Conservation (phyloP, 2,329 filamentous ascomycete genomes). For the Trichoderma sp. region DNA sequence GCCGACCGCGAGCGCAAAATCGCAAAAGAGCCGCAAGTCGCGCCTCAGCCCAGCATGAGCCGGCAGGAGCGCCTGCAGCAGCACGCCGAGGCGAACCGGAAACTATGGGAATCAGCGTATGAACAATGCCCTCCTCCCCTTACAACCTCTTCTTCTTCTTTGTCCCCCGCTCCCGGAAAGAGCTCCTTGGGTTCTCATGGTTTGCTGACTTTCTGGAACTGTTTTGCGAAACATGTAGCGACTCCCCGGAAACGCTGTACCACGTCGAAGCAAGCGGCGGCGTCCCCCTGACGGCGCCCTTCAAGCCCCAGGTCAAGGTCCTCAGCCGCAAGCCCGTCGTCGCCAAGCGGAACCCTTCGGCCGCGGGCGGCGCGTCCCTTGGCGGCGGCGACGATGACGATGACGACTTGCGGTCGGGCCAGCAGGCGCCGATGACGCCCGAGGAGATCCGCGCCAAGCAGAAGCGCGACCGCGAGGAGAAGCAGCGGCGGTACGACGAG, state of each 20-base stretch:
- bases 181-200: too few species aligned
- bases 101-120: constrained; percentile 88
- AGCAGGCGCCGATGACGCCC: constrained; percentile 65
- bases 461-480: constrained; percentile 80
- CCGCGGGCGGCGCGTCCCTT: constrained; percentile 50
- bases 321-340: constrained; percentile 79
- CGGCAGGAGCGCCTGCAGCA: constrained; percentile 77
- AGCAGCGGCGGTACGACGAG: constrained; percentile 87
- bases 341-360: constrained; percentile 56
- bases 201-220: constrained; percentile 7
- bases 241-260: constrained; percentile 71
- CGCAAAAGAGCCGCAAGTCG: constrained; percentile 40
- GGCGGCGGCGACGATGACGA: constrained; percentile 56
- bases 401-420: constrained; percentile 62
- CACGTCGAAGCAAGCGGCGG: constrained; percentile 68
- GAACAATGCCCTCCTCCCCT: constrained; percentile 32
- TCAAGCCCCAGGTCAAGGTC: constrained; percentile 82
- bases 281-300: constrained; percentile 64
- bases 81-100: constrained; percentile 81
- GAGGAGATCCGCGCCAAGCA: constrained; percentile 80
- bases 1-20: constrained; percentile 64
- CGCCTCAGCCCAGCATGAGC: constrained; percentile 53
- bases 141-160: constrained; percentile 18
- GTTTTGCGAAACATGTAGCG: constrained; percentile 49
- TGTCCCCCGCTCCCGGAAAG: not conserved